phyloP scores from a whole-genome alignment of 139 green algal species.

The Deuterostichococcus epilithicus region DNA sequence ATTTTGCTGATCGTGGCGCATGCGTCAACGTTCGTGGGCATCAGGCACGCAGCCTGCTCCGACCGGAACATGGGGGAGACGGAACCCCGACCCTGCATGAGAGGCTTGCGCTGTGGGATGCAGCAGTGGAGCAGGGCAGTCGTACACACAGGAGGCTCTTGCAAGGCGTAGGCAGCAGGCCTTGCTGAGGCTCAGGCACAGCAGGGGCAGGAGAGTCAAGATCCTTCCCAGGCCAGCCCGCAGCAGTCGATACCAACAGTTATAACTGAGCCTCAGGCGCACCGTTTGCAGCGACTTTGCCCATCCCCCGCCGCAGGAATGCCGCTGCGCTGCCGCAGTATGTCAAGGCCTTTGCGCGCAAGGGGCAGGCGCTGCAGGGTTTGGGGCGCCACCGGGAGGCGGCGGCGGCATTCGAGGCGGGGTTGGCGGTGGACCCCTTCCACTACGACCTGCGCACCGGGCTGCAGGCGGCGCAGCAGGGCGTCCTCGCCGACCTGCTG shows the following conservation, averaged over 20 bases:
- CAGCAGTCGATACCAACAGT: not conserved
- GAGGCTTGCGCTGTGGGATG: no score
- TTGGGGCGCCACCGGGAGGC: conserved; percentile 39
- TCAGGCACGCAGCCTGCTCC: no score
- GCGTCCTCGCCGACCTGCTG: conserved; percentile 51
- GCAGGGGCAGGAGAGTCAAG: no score
- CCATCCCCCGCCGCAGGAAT: not conserved
- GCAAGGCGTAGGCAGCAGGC: no score
- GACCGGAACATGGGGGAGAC: no score
- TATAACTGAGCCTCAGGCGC: not conserved
- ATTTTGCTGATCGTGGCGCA: no score
- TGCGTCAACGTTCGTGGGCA: no score
- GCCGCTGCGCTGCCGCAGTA: conserved; percentile 14
- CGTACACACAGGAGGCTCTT: no score
- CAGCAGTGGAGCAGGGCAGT: no score
- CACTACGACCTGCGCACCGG: conserved; percentile 45
- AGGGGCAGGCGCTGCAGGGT: conserved; percentile 53
- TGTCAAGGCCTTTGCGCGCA: conserved; percentile 50
- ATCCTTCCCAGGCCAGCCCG: not conserved
- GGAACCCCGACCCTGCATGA: no score
- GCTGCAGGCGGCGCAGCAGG: conserved; percentile 46
- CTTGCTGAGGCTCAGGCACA: no score
- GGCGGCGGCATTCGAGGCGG: conserved; percentile 28
- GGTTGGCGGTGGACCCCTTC: conserved; percentile 48
- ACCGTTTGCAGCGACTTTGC: no score